Base-by-base conservation (phyloP, 2,329 filamentous ascomycete species). In the Xylaria polymorpha region DNA sequence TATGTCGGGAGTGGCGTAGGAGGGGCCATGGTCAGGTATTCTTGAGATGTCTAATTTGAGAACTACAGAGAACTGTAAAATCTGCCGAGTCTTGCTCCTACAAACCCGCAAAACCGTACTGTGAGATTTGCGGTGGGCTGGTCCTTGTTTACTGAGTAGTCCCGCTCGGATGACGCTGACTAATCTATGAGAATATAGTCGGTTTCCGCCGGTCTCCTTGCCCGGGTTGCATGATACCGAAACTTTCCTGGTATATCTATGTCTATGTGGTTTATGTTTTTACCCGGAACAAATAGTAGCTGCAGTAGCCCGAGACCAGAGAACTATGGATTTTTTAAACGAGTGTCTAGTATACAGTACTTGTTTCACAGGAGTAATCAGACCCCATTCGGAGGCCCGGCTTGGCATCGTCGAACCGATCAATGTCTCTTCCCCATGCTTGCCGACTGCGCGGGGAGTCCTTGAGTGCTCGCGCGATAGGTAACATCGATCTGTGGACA, bases 1-100 rank as follows among this genome's bases (percentile, higher is more conserved):
- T 81, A 86, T 25, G 74, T 73, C 60, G 77, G 83, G 68, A 80
- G 79, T 44, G 75, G 80, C 56, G 72, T 72, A 1, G 77, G 75
- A 37, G 74, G 71, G 18, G 75, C 69, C 75, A 76, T 75, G 48
- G 56, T 37, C 7, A 9, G 3, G 8, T 70, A 14, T 32, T 46
- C 10, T 61, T 43, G 35, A 37, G 37, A 2, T 51, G 32, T 50
- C 39, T 22, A 20, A 20, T 22, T n/a, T 56, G 15, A n/a, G 10
- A 32, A 18, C 2, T 18, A 29, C 48, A 1, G 48, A 43, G 25
- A 22, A n/a, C 18, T 14, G 12, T 41, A 2, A 25, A 22, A n/a
- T 37, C 10, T 32, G 15, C 29, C 7, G 8, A 25, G 22, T 25
- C 9, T 62, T 35, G 5, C 41, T 20, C n/a, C 22, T 18, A 5